These are phyloP conservation scores for Umbelopsis sp. DNA, from an alignment of 192 early-diverging fungal species.

Conservation along the genomic window DNA sequence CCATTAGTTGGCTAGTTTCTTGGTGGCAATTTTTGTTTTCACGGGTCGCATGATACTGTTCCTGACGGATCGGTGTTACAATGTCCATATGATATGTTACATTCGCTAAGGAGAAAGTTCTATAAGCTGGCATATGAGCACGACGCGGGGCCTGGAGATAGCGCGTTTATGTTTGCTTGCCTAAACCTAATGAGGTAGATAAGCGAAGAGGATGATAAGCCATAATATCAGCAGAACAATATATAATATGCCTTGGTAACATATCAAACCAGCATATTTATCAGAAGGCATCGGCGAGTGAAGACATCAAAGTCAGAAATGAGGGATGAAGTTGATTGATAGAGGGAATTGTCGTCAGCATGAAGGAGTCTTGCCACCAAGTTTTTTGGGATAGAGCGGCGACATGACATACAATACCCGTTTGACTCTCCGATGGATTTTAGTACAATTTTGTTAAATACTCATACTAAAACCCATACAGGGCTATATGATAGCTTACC, in stretches of 20 bases:
- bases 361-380: too few species aligned
- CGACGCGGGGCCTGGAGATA: neutral
- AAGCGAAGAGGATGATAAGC: neutral
- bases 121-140: neutral
- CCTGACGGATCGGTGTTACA: too few species aligned
- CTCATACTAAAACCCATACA: neutral
- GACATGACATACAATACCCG: neutral
- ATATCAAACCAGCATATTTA: neutral
- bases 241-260: neutral
- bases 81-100: too few species aligned
- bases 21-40: too few species aligned
- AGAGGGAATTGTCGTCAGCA: too few species aligned
- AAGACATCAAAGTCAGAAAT: neutral
- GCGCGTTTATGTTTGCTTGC: neutral
- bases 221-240: too few species aligned
- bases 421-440: slow-evolving; percentile 2
- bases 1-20: too few species aligned
- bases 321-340: neutral
- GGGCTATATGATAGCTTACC: too few species aligned
- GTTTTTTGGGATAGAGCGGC: too few species aligned
- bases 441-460: neutral
- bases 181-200: neutral
- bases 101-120: too few species aligned
- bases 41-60: too few species aligned
- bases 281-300: neutral